Conservation (phyloP, 352 stramenopile species). For the Pythium aquatile region DNA sequence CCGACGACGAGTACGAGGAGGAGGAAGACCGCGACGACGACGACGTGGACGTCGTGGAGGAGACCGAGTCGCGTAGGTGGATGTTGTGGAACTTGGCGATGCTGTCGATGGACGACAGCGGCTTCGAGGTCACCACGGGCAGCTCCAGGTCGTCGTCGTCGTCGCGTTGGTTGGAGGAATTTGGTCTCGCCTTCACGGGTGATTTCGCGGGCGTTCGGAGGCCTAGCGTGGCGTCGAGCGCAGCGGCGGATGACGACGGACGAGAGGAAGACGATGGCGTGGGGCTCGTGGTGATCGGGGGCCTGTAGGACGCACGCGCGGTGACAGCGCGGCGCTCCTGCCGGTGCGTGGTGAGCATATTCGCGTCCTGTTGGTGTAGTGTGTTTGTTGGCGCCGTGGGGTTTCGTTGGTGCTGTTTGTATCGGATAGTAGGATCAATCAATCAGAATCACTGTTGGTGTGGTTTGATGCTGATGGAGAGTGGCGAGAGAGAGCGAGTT, state of each 20-base stretch:
- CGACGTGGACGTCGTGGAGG: conserved; percentile 2
- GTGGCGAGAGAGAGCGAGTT: conserved; percentile 6
- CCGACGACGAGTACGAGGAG: background rate
- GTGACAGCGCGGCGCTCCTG: conserved; percentile 1
- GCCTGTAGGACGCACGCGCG: background rate
- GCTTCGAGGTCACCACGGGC: conserved; percentile 19
- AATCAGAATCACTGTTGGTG: background rate
- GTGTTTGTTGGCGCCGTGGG: background rate
- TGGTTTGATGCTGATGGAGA: conserved; percentile 1
- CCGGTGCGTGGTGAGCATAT: conserved; percentile 4
- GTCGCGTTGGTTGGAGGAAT: background rate
- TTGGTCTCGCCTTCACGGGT: background rate
- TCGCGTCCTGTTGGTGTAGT: background rate
- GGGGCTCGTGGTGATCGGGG: conserved; percentile 1
- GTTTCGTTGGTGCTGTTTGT: background rate
- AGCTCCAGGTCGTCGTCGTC: conserved; percentile 28
- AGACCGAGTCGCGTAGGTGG: conserved; percentile 1
- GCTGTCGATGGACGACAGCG: conserved; percentile 22
- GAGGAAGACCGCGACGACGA: background rate
- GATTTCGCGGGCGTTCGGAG: conserved; percentile 5
- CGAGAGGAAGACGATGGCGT: background rate
- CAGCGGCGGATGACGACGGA: background rate
- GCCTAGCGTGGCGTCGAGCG: conserved; percentile 2
- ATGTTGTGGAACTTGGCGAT: conserved; percentile 19
- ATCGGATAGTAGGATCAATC: background rate